Evolutionary conservation across 345 rosid species (phyloP).

Genomic region (Brassica nigra): DNA sequence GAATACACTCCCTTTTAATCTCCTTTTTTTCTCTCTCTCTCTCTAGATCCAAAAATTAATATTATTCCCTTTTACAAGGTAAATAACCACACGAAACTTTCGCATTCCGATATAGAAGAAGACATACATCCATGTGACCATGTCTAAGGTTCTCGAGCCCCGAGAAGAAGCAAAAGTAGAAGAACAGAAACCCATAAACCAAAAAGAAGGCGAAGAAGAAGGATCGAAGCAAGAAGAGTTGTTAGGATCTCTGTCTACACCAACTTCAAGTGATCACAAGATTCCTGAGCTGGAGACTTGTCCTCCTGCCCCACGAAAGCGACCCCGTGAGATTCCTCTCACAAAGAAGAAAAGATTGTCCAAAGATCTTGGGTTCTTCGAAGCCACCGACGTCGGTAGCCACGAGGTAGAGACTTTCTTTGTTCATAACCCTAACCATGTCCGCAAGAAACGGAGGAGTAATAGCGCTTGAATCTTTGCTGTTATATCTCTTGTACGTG

Average conservation of each 20-base stretch:
- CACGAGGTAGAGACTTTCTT: constrained; percentile 42
- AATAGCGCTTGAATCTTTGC: constrained; percentile 29
- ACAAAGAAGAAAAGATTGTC: constrained; percentile 32
- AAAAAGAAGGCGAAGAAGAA: constrained; percentile 11
- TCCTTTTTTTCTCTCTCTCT: constrained; percentile 5
- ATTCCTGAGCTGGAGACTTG: constrained; percentile 39
- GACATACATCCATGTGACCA: constrained; percentile 41
- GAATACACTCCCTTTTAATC: constrained; percentile 17
- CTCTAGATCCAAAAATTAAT: constrained; percentile 22
- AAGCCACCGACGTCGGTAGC: constrained; percentile 42
- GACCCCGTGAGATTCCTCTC: constrained; percentile 36
- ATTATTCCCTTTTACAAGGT: constrained; percentile 31
- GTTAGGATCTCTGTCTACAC: constrained; percentile 36
- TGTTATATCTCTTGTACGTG: background rate
- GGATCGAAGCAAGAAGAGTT: constrained; percentile 25
- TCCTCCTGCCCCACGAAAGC: constrained; percentile 41
- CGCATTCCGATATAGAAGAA: constrained; percentile 23
- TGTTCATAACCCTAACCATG: constrained; percentile 26
- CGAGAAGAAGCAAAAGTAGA: constrained; percentile 19
- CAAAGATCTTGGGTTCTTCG: constrained; percentile 40
- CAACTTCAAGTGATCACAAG: constrained; percentile 41
- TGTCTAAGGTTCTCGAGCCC: constrained; percentile 40
- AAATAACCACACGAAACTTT: constrained; percentile 32
- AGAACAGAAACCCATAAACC: constrained; percentile 24
- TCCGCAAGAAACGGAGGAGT: constrained; percentile 35